Conservation (phyloP, 257 asterid species). For the Forsythia viridissima region DNA sequence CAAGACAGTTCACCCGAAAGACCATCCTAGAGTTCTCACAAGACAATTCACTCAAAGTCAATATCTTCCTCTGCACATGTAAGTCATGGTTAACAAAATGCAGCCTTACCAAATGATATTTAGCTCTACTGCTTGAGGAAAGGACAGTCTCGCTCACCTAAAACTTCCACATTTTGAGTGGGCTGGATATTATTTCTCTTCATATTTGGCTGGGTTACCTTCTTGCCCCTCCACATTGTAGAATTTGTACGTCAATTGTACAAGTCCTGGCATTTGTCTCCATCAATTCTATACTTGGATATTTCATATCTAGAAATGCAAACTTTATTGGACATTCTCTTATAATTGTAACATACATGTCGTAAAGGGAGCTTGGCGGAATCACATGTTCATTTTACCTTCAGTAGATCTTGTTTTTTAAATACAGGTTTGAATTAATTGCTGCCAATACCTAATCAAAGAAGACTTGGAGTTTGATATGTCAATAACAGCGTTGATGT, state of each 20-base stretch:
- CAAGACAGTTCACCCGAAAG: no score
- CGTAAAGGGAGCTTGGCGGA: background rate
- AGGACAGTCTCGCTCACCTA: no score
- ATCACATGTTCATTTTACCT: background rate
- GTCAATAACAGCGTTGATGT: background rate
- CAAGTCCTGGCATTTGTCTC: background rate
- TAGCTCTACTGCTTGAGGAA: no score
- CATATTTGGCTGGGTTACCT: no score
- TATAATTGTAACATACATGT: background rate
- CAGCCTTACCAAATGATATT: no score
- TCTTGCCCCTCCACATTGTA: background rate
- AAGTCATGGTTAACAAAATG: no score
- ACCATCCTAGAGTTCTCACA: no score
- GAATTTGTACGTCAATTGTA: background rate
- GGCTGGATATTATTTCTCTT: no score
- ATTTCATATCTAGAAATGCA: background rate
- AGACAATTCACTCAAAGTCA: no score
- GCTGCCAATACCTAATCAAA: background rate
- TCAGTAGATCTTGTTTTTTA: background rate
- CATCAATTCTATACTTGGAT: background rate
- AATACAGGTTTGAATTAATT: background rate
- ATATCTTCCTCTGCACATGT: no score
- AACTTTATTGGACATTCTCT: background rate
- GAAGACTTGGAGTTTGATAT: background rate
- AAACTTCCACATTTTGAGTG: no score